Conservation (phyloP, 164 flowering plant species). For the Liquidambar formosana region DNA sequence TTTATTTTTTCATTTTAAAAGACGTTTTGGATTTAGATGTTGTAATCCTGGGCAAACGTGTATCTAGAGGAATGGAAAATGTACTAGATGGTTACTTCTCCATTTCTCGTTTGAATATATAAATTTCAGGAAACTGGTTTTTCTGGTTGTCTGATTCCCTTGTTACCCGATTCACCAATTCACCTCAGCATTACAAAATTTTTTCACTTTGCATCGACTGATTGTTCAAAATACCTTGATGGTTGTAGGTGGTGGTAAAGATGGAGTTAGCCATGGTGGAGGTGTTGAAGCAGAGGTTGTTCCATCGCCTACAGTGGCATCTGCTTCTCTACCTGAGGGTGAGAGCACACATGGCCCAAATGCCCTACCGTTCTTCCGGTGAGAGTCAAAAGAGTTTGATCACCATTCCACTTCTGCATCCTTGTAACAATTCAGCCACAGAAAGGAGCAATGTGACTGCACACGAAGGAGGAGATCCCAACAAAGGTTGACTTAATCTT, state of each 20-base stretch:
- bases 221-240: not conserved
- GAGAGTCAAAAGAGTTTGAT: slow-evolving; percentile 33
- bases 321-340: slow-evolving; percentile 26
- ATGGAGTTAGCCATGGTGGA: slow-evolving; percentile 37
- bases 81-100: not conserved
- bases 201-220: not conserved
- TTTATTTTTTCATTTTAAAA: no score
- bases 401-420: slow-evolving; percentile 42
- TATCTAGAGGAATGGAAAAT: no score
- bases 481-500: not conserved
- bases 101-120: no score
- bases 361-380: slow-evolving; percentile 13
- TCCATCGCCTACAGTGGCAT: slow-evolving; percentile 14
- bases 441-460: slow-evolving; percentile 21
- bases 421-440: slow-evolving; percentile 28
- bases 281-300: slow-evolving; percentile 38
- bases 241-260: slow-evolving; percentile 52
- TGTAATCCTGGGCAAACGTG: no score
- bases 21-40: no score
- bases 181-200: not conserved
- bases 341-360: slow-evolving; percentile 10
- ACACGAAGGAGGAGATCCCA: slow-evolving; percentile 26
- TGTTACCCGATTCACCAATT: not conserved
- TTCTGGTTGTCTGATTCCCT: not conserved
- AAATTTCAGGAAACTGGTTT: no score